Conservation (phyloP, 1,284 basidiomycete genomes). For the Puccinia novopanici region DNA sequence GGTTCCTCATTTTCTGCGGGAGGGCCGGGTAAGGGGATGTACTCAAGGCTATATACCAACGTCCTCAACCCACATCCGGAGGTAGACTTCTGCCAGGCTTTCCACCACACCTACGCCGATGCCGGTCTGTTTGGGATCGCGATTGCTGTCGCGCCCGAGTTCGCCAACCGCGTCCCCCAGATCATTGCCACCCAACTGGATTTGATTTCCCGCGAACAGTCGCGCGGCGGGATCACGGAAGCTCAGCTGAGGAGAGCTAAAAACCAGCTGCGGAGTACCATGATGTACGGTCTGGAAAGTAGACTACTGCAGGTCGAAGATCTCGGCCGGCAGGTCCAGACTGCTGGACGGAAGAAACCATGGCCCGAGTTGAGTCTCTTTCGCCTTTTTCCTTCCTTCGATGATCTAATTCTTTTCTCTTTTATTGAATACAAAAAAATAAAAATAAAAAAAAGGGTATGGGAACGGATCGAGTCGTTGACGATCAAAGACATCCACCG, state of each 20-base stretch:
- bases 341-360: slow-evolving; percentile 41
- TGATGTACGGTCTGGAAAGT: slow-evolving; percentile 50
- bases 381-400: background rate
- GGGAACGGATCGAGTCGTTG: slow-evolving; percentile 43
- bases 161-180: slow-evolving; percentile 20
- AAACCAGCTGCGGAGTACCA: slow-evolving; percentile 42
- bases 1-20: slow-evolving; percentile 50
- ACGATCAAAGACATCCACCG: slow-evolving; percentile 47
- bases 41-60: slow-evolving; percentile 43
- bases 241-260: slow-evolving; percentile 42
- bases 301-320: slow-evolving; percentile 47
- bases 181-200: slow-evolving; percentile 42
- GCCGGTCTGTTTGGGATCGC: slow-evolving; percentile 48
- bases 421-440: slow-evolving; percentile 1
- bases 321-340: slow-evolving; percentile 48
- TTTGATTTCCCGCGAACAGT: slow-evolving; percentile 15
- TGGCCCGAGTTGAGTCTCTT: slow-evolving; percentile 41
- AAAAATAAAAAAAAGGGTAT: no score
- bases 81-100: slow-evolving; percentile 48
- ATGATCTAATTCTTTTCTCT: slow-evolving; percentile 22
- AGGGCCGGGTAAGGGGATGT: slow-evolving; percentile 51
- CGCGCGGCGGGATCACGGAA: slow-evolving; percentile 31
- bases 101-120: slow-evolving; percentile 49
- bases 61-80: slow-evolving; percentile 49
- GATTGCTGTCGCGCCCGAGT: slow-evolving; percentile 45